Percentiles rank a stretch among this genome's conserved stretches.
These are phyloP conservation scores for Gigaspora rosea DNA, from an alignment of 192 early-diverging fungal genomes.

Conservation along the genomic window DNA sequence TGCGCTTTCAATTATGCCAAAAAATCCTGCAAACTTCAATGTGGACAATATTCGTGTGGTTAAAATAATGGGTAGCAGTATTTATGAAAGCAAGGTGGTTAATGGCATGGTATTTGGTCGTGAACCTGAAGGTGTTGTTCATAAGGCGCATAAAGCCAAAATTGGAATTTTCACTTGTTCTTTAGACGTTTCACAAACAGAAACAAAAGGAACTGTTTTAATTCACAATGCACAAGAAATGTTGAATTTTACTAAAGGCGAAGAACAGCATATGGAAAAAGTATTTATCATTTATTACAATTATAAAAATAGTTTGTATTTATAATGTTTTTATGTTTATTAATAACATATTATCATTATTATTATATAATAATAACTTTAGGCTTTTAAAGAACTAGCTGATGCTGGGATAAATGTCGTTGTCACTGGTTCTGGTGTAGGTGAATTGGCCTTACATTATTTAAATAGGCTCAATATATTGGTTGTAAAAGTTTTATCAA, in stretches of 20 bases:
- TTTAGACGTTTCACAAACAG: conserved; percentile 90
- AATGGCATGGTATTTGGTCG: conserved; percentile 97
- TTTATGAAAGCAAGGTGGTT: conserved; percentile 88
- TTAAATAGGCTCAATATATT: conserved; percentile 89
- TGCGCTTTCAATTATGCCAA: conserved; percentile 86
- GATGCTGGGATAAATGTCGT: conserved; percentile 91
- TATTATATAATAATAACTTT: neutral
- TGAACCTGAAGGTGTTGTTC: conserved; percentile 79
- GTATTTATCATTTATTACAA: conserved; percentile 16
- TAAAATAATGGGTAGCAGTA: conserved; percentile 91
- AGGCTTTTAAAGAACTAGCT: conserved; percentile 82
- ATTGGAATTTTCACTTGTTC: conserved; percentile 94
- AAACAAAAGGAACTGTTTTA: conserved; percentile 98
- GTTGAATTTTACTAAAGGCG: conserved; percentile 94
- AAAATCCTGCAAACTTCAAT: conserved; percentile 84
- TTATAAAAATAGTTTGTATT: too few species aligned
- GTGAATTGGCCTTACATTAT: conserved; percentile 94
- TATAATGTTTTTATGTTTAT: neutral
- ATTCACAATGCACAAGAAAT: conserved; percentile 96
- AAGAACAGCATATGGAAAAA: conserved; percentile 89
- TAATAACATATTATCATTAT: neutral
- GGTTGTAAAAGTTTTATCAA: conserved; percentile 88
- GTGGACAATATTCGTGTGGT: conserved; percentile 96
- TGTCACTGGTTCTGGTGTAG: conserved; percentile 84
- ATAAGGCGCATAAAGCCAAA: conserved; percentile 79